These are phyloP conservation scores for Tubosaeta sp. DNA, from an alignment of 768 basidiomycete genomes.

Conservation along the genomic window DNA sequence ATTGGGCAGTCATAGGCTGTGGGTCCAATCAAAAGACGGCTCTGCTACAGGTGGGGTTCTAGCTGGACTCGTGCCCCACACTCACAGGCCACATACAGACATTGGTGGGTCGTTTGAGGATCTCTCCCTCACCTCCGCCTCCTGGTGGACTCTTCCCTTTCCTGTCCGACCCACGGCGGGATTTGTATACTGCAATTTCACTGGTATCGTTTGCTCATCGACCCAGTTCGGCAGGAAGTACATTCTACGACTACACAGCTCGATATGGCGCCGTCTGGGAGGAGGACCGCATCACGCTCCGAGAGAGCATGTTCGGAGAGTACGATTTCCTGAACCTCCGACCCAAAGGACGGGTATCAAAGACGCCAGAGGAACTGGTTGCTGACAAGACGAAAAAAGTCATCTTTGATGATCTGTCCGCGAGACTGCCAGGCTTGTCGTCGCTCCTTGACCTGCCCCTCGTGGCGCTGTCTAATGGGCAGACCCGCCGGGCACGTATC, in stretches of 20 bases:
- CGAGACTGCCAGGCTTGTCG: slow-evolving; percentile 52
- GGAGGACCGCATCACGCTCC: slow-evolving; percentile 73
- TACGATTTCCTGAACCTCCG: slow-evolving; percentile 35
- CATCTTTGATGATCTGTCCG: slow-evolving; percentile 51
- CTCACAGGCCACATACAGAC: slow-evolving; percentile 38
- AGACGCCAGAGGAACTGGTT: slow-evolving; percentile 20
- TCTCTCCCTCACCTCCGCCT: slow-evolving; percentile 56
- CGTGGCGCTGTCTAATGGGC: slow-evolving; percentile 86
- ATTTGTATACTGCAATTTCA: slow-evolving; percentile 48
- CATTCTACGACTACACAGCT: slow-evolving; percentile 90
- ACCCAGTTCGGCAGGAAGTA: slow-evolving; percentile 52
- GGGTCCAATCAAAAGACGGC: slow-evolving; percentile 58
- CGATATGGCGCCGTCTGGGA: slow-evolving; percentile 87
- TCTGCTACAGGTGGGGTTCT: slow-evolving; percentile 54
- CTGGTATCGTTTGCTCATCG: slow-evolving; percentile 69
- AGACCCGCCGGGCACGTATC: slow-evolving; percentile 84
- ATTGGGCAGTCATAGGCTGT: slow-evolving; percentile 73
- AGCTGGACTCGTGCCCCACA: background rate
- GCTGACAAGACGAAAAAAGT: slow-evolving; percentile 26
- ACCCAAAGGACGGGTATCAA: slow-evolving; percentile 17
- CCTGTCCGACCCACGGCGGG: slow-evolving; percentile 39
- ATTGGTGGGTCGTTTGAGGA: slow-evolving; percentile 65
- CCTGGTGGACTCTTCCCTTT: slow-evolving; percentile 76
- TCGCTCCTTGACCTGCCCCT: slow-evolving; percentile 76
- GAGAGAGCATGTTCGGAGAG: slow-evolving; percentile 64